Percentiles rank a stretch among this genome's conserved stretches.
Conservation (phyloP, 148 eudicot species). For the Cornus kousa region DNA sequence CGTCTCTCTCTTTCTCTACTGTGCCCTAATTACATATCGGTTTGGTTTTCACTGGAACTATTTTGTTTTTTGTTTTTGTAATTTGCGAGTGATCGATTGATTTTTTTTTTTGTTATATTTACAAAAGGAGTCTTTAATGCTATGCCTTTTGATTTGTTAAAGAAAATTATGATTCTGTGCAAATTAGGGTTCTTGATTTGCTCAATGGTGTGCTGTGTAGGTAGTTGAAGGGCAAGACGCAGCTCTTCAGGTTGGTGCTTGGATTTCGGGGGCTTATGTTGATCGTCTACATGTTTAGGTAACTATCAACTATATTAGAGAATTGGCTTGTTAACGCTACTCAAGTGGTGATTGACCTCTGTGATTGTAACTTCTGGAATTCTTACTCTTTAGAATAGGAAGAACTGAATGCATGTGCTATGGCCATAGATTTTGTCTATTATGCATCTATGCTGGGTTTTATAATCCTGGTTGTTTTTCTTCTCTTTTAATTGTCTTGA, state of each 20-base stretch:
- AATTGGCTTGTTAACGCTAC: too few species aligned
- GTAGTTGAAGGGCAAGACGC: slow-evolving; percentile 91
- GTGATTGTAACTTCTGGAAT: too few species aligned
- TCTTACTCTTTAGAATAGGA: too few species aligned
- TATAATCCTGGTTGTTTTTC: too few species aligned
- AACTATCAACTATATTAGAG: not conserved
- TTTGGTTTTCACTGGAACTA: not conserved
- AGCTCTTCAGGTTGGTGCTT: slow-evolving; percentile 66
- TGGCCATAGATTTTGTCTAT: too few species aligned
- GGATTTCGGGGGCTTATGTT: slow-evolving; percentile 82
- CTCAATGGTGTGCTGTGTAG: slow-evolving; percentile 27
- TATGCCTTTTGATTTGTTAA: not conserved
- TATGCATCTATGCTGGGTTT: too few species aligned
- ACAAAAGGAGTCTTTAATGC: not conserved
- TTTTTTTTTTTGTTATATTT: not conserved
- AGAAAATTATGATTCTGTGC: not conserved
- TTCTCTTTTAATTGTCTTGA: too few species aligned
- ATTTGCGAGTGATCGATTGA: not conserved
- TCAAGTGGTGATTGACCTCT: too few species aligned
- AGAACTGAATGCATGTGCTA: too few species aligned
- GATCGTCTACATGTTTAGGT: slow-evolving; percentile 94
- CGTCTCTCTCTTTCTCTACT: slow-evolving; percentile 18
- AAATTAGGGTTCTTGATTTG: not conserved
- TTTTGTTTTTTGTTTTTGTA: not conserved
- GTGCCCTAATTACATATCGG: not conserved